Evolutionary conservation across 352 stramenopile species (phyloP).

Genomic region (Phytopythium boreale): DNA sequence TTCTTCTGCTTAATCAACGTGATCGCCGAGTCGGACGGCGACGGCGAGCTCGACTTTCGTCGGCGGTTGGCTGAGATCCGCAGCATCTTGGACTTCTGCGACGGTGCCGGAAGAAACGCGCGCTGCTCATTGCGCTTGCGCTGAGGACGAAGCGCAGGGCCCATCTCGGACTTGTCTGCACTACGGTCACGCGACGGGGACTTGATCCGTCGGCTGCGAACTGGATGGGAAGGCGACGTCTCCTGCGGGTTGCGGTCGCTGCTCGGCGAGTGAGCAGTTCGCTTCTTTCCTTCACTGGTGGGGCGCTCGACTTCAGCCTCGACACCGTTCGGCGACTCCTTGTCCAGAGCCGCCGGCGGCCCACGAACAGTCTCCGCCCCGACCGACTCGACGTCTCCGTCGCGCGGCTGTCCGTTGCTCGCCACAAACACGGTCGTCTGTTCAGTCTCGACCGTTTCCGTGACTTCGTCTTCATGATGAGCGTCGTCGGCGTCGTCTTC

Average conservation of each 20-base stretch:
- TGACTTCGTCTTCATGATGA: not conserved
- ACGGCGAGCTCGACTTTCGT: slow-evolving; percentile 27
- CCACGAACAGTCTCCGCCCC: slow-evolving; percentile 4
- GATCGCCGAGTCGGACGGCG: slow-evolving; percentile 47
- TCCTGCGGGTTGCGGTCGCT: slow-evolving; percentile 5
- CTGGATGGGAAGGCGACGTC: not conserved
- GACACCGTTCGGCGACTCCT: slow-evolving; percentile 4
- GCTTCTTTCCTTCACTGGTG: not conserved
- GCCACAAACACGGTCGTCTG: slow-evolving; percentile 4
- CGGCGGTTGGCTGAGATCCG: slow-evolving; percentile 26
- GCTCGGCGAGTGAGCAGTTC: not conserved
- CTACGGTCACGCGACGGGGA: slow-evolving; percentile 26
- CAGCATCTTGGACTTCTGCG: slow-evolving; percentile 48
- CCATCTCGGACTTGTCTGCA: slow-evolving; percentile 23
- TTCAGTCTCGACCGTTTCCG: not conserved
- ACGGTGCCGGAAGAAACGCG: slow-evolving; percentile 37
- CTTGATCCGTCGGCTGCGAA: slow-evolving; percentile 3
- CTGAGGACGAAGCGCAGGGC: slow-evolving; percentile 23
- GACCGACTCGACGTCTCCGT: slow-evolving; percentile 2
- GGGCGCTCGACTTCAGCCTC: not conserved
- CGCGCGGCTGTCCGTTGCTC: slow-evolving; percentile 5
- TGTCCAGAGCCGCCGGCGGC: not conserved
- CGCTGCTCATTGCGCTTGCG: slow-evolving; percentile 43
- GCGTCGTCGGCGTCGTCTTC: slow-evolving; percentile 22
- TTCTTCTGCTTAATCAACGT: slow-evolving; percentile 76